Conservation (phyloP, 2,329 filamentous ascomycete species). For the Fusarium palustre region DNA sequence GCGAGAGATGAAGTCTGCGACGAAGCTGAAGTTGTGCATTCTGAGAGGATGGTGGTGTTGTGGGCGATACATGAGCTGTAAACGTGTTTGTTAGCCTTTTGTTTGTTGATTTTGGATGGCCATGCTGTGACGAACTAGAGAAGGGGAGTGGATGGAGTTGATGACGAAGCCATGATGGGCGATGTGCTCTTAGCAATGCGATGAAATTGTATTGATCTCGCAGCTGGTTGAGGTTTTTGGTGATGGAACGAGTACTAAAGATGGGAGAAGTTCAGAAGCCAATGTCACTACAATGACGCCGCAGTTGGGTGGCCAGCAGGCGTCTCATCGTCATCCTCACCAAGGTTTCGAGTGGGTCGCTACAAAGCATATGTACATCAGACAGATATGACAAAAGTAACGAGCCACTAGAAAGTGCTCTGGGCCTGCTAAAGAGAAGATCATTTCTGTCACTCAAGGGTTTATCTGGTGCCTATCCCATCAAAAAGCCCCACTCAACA, state of each 20-base stretch:
- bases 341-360: background rate
- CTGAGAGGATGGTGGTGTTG: conserved; percentile 90
- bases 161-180: conserved; percentile 75
- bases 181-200: background rate
- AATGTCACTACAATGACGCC: conserved; percentile 40
- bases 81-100: conserved; percentile 6
- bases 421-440: background rate
- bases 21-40: conserved; percentile 88
- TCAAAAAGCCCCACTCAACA: conserved; percentile 32
- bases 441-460: background rate
- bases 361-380: background rate
- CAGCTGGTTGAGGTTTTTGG: background rate
- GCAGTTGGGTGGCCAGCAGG: conserved; percentile 2
- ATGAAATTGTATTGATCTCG: background rate
- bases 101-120: background rate
- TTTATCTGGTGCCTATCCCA: background rate
- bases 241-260: background rate
- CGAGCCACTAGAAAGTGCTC: background rate
- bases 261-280: background rate
- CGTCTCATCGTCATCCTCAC: conserved; percentile 41
- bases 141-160: conserved; percentile 73
- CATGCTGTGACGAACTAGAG: conserved; percentile 71
- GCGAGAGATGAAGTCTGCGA: conserved; percentile 88
- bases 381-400: background rate
- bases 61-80: conserved; percentile 91